These are phyloP conservation scores for Lichenothelia convexa DNA, from an alignment of 495 filamentous ascomycete genomes.

Conservation along the genomic window DNA sequence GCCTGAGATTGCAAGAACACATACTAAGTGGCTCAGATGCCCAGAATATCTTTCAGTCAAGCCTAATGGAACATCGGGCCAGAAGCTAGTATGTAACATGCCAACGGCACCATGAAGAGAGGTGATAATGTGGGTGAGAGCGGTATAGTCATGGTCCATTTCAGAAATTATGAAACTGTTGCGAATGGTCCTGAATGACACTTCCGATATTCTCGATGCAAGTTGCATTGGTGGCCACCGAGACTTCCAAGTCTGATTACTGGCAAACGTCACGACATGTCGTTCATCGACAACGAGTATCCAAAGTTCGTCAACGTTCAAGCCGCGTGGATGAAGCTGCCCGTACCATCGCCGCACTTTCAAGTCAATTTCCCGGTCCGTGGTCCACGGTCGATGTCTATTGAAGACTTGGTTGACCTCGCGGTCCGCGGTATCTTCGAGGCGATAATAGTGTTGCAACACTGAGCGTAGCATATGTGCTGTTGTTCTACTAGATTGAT, in stretches of 20 bases:
- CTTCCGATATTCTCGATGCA: conserved; percentile 18
- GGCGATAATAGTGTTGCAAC: conserved; percentile 22
- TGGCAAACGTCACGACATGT: conserved; percentile 22
- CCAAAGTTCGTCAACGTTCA: conserved; percentile 26
- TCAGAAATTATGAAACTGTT: conserved; percentile 15
- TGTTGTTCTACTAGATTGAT: conserved; percentile 15
- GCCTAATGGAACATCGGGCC: conserved; percentile 20
- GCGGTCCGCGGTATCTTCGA: conserved; percentile 22
- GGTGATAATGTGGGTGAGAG: conserved; percentile 16
- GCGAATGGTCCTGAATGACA: conserved; percentile 21
- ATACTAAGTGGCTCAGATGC: conserved; percentile 17
- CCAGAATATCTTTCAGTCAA: conserved; percentile 22
- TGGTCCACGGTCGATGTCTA: conserved; percentile 22
- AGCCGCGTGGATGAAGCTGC: conserved; percentile 18
- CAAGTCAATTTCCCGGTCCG: conserved; percentile 20
- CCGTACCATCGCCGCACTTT: conserved; percentile 25
- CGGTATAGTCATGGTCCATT: conserved; percentile 16
- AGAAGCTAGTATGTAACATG: conserved; percentile 21
- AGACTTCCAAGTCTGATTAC: conserved; percentile 25
- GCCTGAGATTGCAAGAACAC: not conserved
- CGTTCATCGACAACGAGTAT: conserved; percentile 19
- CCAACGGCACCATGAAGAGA: conserved; percentile 19
- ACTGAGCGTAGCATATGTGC: conserved; percentile 20
- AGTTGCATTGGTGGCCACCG: conserved; percentile 22
- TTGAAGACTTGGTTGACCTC: conserved; percentile 21